Evolutionary conservation across 306 rosid species (phyloP), one percentile per base, ranked within the genome.

Genomic region (Medicago lupulina): DNA sequence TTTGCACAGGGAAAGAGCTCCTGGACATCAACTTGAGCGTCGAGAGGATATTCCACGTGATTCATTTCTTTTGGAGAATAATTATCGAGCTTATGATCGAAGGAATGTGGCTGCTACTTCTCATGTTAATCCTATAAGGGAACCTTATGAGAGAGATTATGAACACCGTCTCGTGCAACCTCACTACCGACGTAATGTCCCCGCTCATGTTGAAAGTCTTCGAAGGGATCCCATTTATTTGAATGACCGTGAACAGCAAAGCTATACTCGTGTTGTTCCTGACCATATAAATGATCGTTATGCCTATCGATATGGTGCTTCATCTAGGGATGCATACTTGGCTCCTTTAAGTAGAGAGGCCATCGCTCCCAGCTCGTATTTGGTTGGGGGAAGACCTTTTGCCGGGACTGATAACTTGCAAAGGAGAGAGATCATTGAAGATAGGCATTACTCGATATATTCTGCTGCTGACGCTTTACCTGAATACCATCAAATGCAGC

Each of bases 51-150:
- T 53, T 78, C 80, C 89, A 47, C 83, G 68, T 49, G 86, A 88
- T 77, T 83, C 88, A 47, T 91, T 79, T 83, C 84, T 68, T 19
- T 85, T 87, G 5, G 96, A 91, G 71, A 86, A 79, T 85, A 96
- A 89, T 43, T 93, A 91, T 79, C 89, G 85, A 80, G 71, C 94
- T 67, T 87, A 88, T 81, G 98, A 93, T 68, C 93, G 89, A 75
- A 85, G 91, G 71, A 77, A 87, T 53, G 60, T 51, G 62, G 53
- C 70, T 55, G 78, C 78, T 14, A 62, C 80, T 55, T 62, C 88
- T 78, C 94, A 4, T 40, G 38, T 68, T 46, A 71, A 69, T 44
- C 70, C 81, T 72, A 21, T 72, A 28, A 2, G 10, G 9, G 94
- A 90, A 44, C 65, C 81, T 50, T 86, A 83, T 63, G 79, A 54